Percentiles rank a stretch among this genome's conserved stretches.
These are phyloP conservation scores for Phialophora verrucosa DNA, from an alignment of 2,329 filamentous ascomycete genomes.

Conservation along the genomic window DNA sequence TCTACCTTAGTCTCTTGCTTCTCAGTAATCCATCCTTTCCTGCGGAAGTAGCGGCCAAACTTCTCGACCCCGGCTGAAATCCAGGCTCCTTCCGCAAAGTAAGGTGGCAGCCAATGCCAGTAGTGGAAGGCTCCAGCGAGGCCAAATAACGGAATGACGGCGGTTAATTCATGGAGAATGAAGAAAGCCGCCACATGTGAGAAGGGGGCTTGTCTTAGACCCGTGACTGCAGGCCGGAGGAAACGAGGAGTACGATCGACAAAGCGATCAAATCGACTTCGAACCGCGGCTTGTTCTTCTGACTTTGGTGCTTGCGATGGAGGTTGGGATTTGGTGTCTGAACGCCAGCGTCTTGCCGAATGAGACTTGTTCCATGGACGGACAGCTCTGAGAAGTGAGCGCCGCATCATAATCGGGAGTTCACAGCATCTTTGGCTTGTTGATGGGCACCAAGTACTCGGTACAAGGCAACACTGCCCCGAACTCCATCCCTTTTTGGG, in stretches of 20 bases:
- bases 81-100: conserved; percentile 59
- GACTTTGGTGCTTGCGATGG: conserved; percentile 12
- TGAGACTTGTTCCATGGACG: neutral
- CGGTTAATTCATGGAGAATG: conserved; percentile 89
- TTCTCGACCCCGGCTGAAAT: conserved; percentile 68
- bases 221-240: conserved; percentile 32
- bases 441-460: no score
- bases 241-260: conserved; percentile 36
- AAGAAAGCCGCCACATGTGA: conserved; percentile 87
- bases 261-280: conserved; percentile 35
- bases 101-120: conserved; percentile 71
- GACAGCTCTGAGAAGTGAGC: neutral
- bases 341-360: conserved; percentile 19
- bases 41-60: conserved; percentile 77
- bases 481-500: neutral
- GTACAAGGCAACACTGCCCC: no score
- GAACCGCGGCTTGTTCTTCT: conserved; percentile 23
- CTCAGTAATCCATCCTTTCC: conserved; percentile 79
- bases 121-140: conserved; percentile 82
- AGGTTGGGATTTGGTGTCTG: conserved; percentile 14
- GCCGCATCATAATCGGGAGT: conserved; percentile 7
- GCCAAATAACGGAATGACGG: conserved; percentile 76
- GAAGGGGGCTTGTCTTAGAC: conserved; percentile 74
- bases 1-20: conserved; percentile 55
- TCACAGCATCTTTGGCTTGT: neutral